Base-by-base conservation (phyloP, 768 basidiomycete genomes). In the Mycena pura region DNA sequence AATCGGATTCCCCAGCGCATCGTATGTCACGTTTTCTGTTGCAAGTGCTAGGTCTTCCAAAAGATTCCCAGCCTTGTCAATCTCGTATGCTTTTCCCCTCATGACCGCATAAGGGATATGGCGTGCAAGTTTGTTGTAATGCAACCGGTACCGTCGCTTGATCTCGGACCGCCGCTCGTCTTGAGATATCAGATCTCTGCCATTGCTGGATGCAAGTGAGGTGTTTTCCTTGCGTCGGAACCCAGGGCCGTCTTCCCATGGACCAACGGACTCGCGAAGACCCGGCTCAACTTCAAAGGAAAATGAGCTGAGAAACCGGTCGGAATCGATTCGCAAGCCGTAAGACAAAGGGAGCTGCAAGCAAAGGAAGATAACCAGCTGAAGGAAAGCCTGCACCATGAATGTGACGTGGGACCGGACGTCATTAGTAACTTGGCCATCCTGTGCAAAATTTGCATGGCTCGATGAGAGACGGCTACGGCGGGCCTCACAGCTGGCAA, bases 91-190 rank as follows among this genome's bases (percentile, higher is more conserved):
- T 27, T 22, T 51, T 5, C 10, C 38, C 9, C 17, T 3, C 3
- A 27, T 17, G 6, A 51, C 50, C 17, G 50, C 50, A 21, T 39
- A 51, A 2, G 50, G 55, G n/a, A 57, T 57, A 28, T 57, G 55
- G 1, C 25, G 25, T 2, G 9, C 34, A 31, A 17, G 31, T 8
- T 24, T 27, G 45, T 57, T 57, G 36, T 57, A 57, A 17, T 57
- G 55, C n/a, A 57, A 6, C 6, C 45, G 44, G 44, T 40, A 57
- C 1, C 7, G 10, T 17, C 28, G 34, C 45, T 46, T 57, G 34
- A 31, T 11, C 1, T 13, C 19, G 2, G 44, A 6, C 4, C 44
- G 55, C 5, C 38, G 13, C 9, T 3, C 14, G n/a, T 57, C 55
- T 45, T 57, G 55, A 0, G 55, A 31, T 24, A 57, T 19, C 5